Conservation (phyloP, 2,329 filamentous ascomycete genomes). For the Scedosporium apiospermum region DNA sequence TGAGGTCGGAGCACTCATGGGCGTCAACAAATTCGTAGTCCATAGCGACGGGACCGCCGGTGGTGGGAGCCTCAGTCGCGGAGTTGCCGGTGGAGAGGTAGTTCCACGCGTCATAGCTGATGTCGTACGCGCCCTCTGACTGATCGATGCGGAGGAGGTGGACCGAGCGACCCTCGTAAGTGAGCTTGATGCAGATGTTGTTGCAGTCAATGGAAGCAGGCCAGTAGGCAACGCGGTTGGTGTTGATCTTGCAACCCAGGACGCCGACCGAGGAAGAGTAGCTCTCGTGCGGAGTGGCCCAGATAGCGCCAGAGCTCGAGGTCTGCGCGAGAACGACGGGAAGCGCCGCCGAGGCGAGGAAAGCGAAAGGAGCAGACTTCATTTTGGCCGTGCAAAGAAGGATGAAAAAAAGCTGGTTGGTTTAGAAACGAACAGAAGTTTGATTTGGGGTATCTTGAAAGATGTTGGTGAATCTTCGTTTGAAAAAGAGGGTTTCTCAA, state of each 20-base stretch:
- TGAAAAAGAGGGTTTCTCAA: neutral
- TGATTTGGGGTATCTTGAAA: neutral
- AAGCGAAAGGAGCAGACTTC: slow-evolving; percentile 1
- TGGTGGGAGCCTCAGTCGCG: slow-evolving; percentile 33
- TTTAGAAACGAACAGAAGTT: neutral
- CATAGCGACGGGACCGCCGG: slow-evolving; percentile 42
- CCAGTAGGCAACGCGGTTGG: slow-evolving; percentile 53
- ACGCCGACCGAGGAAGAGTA: slow-evolving; percentile 50
- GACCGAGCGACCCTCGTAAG: slow-evolving; percentile 35
- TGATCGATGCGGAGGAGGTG: slow-evolving; percentile 50
- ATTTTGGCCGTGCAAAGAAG: neutral
- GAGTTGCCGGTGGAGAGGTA: slow-evolving; percentile 41
- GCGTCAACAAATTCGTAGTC: slow-evolving; percentile 37
- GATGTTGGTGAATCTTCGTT: neutral
- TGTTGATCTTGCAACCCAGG: slow-evolving; percentile 51
- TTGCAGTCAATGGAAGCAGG: slow-evolving; percentile 41
- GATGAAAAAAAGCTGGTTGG: neutral
- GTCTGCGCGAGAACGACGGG: neutral
- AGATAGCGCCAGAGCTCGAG: slow-evolving; percentile 18
- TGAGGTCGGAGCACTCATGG: slow-evolving; percentile 37
- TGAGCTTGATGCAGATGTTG: slow-evolving; percentile 47
- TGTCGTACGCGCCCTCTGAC: slow-evolving; percentile 46
- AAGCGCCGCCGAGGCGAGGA: neutral
- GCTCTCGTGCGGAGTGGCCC: slow-evolving; percentile 44
- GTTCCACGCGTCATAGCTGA: slow-evolving; percentile 55